A percentile compares a stretch with the other conserved stretches of the same genome.
Conservation (phyloP, 331 rosid genomes). For the Telfairia occidentalis region DNA sequence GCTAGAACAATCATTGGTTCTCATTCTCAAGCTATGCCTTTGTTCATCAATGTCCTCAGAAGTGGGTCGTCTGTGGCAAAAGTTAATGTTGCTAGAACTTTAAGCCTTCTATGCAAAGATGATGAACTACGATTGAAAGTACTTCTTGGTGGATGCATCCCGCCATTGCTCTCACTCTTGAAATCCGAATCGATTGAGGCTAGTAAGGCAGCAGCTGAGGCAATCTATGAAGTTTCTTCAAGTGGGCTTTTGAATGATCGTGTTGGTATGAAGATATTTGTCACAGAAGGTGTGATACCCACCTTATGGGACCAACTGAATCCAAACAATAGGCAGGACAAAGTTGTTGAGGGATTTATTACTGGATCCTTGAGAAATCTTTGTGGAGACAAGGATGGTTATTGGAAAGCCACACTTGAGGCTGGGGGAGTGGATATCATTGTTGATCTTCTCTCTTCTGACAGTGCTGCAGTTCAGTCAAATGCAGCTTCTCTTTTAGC, state of each 20-base stretch:
- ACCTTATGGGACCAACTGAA: conserved; percentile 81
- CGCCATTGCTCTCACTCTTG: conserved; percentile 78
- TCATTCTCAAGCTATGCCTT: conserved; percentile 97
- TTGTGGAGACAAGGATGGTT: conserved; percentile 84
- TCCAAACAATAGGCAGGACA: conserved; percentile 62
- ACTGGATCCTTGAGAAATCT: conserved; percentile 96
- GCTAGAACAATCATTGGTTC: conserved; percentile 72
- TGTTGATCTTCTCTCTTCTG: conserved; percentile 78
- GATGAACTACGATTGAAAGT: conserved; percentile 87
- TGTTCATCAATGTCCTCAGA: conserved; percentile 87
- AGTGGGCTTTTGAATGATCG: conserved; percentile 85
- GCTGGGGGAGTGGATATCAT: conserved; percentile 93
- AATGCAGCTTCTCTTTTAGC: conserved; percentile 95
- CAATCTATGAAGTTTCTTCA: conserved; percentile 88
- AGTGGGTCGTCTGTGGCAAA: conserved; percentile 73
- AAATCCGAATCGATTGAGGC: conserved; percentile 67
- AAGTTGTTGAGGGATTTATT: conserved; percentile 87
- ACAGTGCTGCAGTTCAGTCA: conserved; percentile 79
- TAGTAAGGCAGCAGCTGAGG: conserved; percentile 91
- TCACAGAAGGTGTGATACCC: conserved; percentile 93
- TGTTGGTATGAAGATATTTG: conserved; percentile 84
- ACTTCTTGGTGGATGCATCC: conserved; percentile 96
- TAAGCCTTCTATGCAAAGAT: conserved; percentile 77
- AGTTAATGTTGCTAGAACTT: conserved; percentile 75
- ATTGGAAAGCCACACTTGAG: conserved; percentile 92